Evolutionary conservation across 441 rosid genomes (phyloP), one percentile per base, ranked within the genome.

Genomic region (Euphorbia celastroides): DNA sequence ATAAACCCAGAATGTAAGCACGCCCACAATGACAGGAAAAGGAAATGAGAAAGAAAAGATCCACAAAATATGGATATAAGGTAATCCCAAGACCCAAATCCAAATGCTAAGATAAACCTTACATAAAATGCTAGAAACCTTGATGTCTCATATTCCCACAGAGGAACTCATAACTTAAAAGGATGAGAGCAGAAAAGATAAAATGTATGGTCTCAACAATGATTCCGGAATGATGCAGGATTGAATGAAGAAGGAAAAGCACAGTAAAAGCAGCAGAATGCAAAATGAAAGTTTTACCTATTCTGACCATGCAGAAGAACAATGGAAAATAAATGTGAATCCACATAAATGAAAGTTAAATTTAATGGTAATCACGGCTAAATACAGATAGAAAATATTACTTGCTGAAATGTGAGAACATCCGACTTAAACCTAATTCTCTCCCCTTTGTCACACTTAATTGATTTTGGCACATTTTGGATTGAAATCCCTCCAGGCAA

Each of bases 371-470:
- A 62, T 14, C 48, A 57, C 14, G 1, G 30, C 48, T n/a, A 38
- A 8, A 20, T 26, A 17, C 12, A 16, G 38, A 26, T 23, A 63
- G 17, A 20, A 13, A 65, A 20, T 60, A 30, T 52, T 64, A 94
- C 98, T 97, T 94, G 99, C 71, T 88, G 96, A 70, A 89, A 94
- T 72, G 98, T 82, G 60, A 88, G 83, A 71, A 86, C 85, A 76
- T 90, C 97, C 16, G 98, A 94, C 76, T 84, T 78, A 70, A 88
- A 87, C 61, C 97, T 74, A 38, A 76, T 87, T 25, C 86, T 83
- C 76, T 89, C 96, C 20, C 99, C 97, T 83, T 88, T 88, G 69
- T 88, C 93, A 48, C 98, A 94, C 74, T 88, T 89, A 22, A 94
- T 89, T 32, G 91, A 88, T 75, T 86, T 89, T 14, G 99, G 76